phyloP scores from a whole-genome alignment of 148 eudicot species.

The Rhododendron simsii region DNA sequence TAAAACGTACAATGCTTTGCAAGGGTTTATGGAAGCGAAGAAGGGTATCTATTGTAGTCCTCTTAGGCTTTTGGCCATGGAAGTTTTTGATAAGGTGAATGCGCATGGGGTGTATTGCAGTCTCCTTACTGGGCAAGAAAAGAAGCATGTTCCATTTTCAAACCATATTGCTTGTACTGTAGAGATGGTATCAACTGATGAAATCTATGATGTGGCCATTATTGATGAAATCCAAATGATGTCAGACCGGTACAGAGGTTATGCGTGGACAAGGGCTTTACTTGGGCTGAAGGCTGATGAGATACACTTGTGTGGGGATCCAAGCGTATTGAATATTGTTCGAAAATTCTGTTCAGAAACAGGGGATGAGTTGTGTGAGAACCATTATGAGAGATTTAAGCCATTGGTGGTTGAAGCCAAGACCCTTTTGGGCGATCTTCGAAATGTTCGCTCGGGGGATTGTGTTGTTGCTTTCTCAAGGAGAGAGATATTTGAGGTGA shows the following conservation, averaged over 20 bases:
- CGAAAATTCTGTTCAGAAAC: constrained; percentile 75
- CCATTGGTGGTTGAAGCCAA: constrained; percentile 93
- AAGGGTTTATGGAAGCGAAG: constrained; percentile 82
- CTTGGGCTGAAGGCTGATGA: constrained; percentile 96
- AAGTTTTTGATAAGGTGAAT: constrained; percentile 91
- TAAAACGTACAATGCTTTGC: constrained; percentile 93
- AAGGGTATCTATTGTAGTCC: constrained; percentile 97
- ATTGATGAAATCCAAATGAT: constrained; percentile 98
- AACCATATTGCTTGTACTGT: constrained; percentile 93
- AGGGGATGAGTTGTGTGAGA: constrained; percentile 84
- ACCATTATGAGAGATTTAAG: constrained; percentile 80
- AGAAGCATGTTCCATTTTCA: constrained; percentile 72
- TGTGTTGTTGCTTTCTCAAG: constrained; percentile 98
- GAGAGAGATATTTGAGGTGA: constrained; percentile 96
- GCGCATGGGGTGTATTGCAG: constrained; percentile 84
- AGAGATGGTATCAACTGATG: constrained; percentile 90
- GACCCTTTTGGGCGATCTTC: constrained; percentile 80
- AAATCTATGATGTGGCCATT: constrained; percentile 86
- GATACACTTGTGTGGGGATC: constrained; percentile 96
- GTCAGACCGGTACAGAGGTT: constrained; percentile 75
- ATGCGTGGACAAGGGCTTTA: constrained; percentile 94
- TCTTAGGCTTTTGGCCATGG: constrained; percentile 95
- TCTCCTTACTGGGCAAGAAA: constrained; percentile 87
- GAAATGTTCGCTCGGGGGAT: constrained; percentile 83
- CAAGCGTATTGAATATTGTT: constrained; percentile 79